phyloP scores from a whole-genome alignment of 164 flowering plant genomes.

The Magnolia changhungtana region DNA sequence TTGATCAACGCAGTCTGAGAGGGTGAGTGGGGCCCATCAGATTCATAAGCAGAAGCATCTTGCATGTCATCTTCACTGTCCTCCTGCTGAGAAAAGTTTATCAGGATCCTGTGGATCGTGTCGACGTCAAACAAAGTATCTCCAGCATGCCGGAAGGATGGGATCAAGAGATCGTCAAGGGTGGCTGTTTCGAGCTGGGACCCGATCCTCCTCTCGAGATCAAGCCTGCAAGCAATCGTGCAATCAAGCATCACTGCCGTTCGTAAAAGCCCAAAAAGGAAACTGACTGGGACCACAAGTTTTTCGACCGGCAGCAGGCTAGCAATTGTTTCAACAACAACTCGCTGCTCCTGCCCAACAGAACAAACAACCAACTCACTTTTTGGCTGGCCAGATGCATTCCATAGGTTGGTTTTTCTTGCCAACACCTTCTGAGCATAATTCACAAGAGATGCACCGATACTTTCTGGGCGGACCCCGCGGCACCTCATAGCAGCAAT shows the following conservation, averaged over 20 bases:
- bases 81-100: slow-evolving; percentile 72
- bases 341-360: slow-evolving; percentile 39
- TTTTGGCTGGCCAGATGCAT: slow-evolving; percentile 43
- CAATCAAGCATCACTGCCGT: slow-evolving; percentile 71
- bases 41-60: slow-evolving; percentile 59
- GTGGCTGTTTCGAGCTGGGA: slow-evolving; percentile 73
- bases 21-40: slow-evolving; percentile 65
- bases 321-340: slow-evolving; percentile 73
- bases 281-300: slow-evolving; percentile 56
- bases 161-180: slow-evolving; percentile 81
- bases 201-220: slow-evolving; percentile 81
- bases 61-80: slow-evolving; percentile 71
- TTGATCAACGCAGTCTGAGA: slow-evolving; percentile 60
- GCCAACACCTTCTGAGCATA: slow-evolving; percentile 76
- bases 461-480: slow-evolving; percentile 82
- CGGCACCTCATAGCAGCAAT: slow-evolving; percentile 81
- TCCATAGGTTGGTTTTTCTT: slow-evolving; percentile 60
- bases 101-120: slow-evolving; percentile 75
- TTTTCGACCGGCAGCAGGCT: slow-evolving; percentile 74
- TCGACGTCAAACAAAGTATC: slow-evolving; percentile 85
- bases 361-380: slow-evolving; percentile 33
- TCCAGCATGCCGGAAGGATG: slow-evolving; percentile 60
- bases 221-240: slow-evolving; percentile 56
- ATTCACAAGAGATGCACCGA: slow-evolving; percentile 74
- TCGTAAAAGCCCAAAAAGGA: slow-evolving; percentile 70